phyloP scores from a whole-genome alignment of 2,329 filamentous ascomycete genomes.

The Raffaelea arxii region DNA sequence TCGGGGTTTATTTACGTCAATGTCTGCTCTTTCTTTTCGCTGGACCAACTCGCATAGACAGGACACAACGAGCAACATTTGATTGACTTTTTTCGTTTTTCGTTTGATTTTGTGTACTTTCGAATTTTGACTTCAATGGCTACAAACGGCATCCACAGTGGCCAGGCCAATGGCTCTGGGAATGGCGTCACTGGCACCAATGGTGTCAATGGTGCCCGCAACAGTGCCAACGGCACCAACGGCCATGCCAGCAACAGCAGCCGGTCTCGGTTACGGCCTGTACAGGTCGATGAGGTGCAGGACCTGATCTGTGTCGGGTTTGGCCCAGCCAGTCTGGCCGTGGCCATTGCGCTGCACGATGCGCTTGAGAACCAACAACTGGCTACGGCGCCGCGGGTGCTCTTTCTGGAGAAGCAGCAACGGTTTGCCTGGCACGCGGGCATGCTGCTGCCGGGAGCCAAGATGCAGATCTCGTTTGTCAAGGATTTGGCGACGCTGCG shows the following conservation, averaged over 20 bases:
- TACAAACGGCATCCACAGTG: conserved; percentile 1
- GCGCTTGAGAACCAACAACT: conserved; percentile 45
- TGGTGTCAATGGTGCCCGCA: neutral
- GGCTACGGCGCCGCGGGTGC: conserved; percentile 52
- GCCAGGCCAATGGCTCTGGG: conserved; percentile 1
- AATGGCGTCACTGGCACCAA: neutral
- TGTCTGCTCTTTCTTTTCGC: too few species aligned
- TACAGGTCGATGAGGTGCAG: conserved; percentile 50
- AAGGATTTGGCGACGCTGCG: conserved; percentile 89
- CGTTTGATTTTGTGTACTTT: too few species aligned
- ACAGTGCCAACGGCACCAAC: neutral
- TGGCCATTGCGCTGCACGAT: conserved; percentile 84
- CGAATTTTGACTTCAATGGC: too few species aligned
- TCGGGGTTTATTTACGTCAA: too few species aligned
- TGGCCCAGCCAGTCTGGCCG: conserved; percentile 79
- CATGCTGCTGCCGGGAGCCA: conserved; percentile 86
- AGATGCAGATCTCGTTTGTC: conserved; percentile 97
- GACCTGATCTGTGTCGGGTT: conserved; percentile 90
- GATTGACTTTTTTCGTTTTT: too few species aligned
- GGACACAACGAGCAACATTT: too few species aligned
- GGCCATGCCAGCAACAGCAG: neutral
- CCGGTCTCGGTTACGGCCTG: conserved; percentile 4
- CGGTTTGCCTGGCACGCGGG: conserved; percentile 88
- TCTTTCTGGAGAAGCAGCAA: conserved; percentile 79
- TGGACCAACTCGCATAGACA: too few species aligned